Evolutionary conservation across 257 asterid genomes (phyloP).

Genomic region (Osmanthus fragrans): DNA sequence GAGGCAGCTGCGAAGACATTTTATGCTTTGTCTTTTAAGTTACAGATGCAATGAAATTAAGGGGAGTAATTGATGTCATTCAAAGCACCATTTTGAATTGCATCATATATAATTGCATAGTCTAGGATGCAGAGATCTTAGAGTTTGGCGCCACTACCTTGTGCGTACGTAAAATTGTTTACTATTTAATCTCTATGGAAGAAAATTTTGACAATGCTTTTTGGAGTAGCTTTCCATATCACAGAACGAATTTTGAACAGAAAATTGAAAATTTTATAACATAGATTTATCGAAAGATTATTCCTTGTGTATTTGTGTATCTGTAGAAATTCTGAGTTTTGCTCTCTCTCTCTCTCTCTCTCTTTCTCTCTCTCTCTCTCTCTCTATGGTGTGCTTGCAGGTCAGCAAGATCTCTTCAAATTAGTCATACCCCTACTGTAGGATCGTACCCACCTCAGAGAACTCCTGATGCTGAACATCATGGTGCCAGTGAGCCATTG

Average conservation of each 20-base stretch:
- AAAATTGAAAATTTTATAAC: background rate
- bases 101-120: background rate
- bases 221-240: background rate
- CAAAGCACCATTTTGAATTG: background rate
- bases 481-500: conserved; percentile 44
- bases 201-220: background rate
- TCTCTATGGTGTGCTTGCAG: conserved; percentile 35
- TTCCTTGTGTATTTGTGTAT: background rate
- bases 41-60: background rate
- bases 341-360: background rate
- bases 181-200: background rate
- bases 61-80: background rate
- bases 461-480: conserved; percentile 43
- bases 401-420: conserved; percentile 80
- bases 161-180: background rate
- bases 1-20: background rate
- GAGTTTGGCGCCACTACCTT: background rate
- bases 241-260: background rate
- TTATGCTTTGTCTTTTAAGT: background rate
- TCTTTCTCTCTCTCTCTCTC: background rate
- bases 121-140: background rate
- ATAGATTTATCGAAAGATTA: background rate
- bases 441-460: conserved; percentile 40
- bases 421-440: conserved; percentile 47
- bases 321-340: background rate